These are phyloP conservation scores for Trichocladium uniseriatum DNA, from an alignment of 495 filamentous ascomycete species.

Conservation along the genomic window DNA sequence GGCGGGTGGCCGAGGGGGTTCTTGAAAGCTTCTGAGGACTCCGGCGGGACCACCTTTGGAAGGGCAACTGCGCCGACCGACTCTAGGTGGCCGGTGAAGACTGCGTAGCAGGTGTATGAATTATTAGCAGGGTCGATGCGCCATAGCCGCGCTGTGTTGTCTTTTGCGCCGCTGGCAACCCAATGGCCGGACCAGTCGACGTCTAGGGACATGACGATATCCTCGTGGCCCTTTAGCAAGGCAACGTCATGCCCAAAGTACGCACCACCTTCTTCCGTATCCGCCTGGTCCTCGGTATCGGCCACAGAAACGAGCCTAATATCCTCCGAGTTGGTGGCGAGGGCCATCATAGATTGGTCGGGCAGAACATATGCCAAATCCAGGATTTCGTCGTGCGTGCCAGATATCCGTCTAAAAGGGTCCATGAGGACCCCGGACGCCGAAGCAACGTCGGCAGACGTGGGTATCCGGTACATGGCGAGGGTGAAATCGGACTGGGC, in stretches of 20 bases:
- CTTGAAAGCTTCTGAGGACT: slow-evolving; percentile 51
- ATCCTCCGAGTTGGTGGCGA: slow-evolving; percentile 92
- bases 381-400: slow-evolving; percentile 95
- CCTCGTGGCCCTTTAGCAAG: slow-evolving; percentile 77
- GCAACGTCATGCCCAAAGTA: slow-evolving; percentile 86
- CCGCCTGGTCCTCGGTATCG: slow-evolving; percentile 21
- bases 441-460: slow-evolving; percentile 17
- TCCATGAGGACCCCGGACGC: slow-evolving; percentile 26
- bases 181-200: slow-evolving; percentile 94
- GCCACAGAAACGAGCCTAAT: slow-evolving; percentile 67
- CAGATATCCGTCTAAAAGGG: slow-evolving; percentile 68
- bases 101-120: slow-evolving; percentile 68
- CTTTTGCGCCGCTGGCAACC: slow-evolving; percentile 92
- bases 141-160: slow-evolving; percentile 92
- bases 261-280: slow-evolving; percentile 30
- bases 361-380: slow-evolving; percentile 78
- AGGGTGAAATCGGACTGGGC: slow-evolving; percentile 87
- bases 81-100: slow-evolving; percentile 86
- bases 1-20: slow-evolving; percentile 73
- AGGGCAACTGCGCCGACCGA: slow-evolving; percentile 88
- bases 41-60: slow-evolving; percentile 54
- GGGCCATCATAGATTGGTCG: slow-evolving; percentile 69
- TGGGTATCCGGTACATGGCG: slow-evolving; percentile 54
- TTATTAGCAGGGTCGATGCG: slow-evolving; percentile 65
- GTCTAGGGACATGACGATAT: slow-evolving; percentile 92